These are phyloP conservation scores for Albugo laibachii DNA, from an alignment of 352 stramenopile species.

Conservation along the genomic window DNA sequence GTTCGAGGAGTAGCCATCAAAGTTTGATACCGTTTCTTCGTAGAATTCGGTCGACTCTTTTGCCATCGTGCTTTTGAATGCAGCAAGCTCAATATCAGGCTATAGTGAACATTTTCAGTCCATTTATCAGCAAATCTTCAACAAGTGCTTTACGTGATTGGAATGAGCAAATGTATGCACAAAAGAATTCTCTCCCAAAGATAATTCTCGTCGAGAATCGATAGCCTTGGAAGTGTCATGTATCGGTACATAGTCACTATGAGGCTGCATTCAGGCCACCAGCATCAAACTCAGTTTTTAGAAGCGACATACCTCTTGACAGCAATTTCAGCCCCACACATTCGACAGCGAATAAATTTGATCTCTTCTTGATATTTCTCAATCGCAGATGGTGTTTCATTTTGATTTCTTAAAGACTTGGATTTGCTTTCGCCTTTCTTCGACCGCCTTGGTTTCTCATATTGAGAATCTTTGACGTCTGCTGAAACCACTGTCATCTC, in stretches of 20 bases:
- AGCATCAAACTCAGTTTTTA: neutral
- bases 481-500: too few relatives aligned
- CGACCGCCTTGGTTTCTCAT: too few relatives aligned
- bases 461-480: too few relatives aligned
- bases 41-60: slow-evolving; percentile 36
- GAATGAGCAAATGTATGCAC: slow-evolving; percentile 67
- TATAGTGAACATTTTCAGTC: slow-evolving; percentile 6
- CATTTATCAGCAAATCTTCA: neutral
- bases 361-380: slow-evolving; percentile 13
- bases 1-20: slow-evolving; percentile 66
- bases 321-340: slow-evolving; percentile 47
- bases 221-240: slow-evolving; percentile 58
- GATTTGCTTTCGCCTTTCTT: too few relatives aligned
- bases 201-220: slow-evolving; percentile 18
- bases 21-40: slow-evolving; percentile 57
- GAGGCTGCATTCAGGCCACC: neutral
- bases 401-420: too few relatives aligned
- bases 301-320: slow-evolving; percentile 25
- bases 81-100: slow-evolving; percentile 59
- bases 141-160: slow-evolving; percentile 21
- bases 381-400: neutral
- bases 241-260: slow-evolving; percentile 45
- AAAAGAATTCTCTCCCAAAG: slow-evolving; percentile 26
- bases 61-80: slow-evolving; percentile 30
- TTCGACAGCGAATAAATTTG: slow-evolving; percentile 45